Percentiles rank a stretch among this genome's conserved stretches.
These are phyloP conservation scores for Alternaria solani DNA, from an alignment of 2,329 filamentous ascomycete species.

Conservation along the genomic window DNA sequence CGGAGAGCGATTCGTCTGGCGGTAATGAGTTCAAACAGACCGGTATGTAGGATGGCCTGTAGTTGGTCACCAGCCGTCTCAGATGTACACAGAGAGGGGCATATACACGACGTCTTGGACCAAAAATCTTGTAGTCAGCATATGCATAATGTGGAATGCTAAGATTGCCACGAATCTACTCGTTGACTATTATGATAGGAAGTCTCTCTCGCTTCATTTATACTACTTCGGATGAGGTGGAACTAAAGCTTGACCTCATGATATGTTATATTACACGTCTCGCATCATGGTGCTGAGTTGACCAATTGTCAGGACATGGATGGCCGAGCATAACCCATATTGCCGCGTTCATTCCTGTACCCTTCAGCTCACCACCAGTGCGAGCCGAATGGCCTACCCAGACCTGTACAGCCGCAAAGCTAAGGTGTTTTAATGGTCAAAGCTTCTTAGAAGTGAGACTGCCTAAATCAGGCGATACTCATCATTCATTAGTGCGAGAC, in stretches of 20 bases:
- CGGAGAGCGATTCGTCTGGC: background rate
- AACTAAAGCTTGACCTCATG: background rate
- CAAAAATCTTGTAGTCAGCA: background rate
- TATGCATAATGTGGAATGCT: background rate
- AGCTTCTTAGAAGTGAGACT: no score
- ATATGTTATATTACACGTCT: background rate
- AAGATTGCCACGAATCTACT: background rate
- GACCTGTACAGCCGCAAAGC: background rate
- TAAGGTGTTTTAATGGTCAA: no score
- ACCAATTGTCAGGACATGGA: background rate
- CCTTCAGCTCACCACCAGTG: background rate
- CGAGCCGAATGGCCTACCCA: background rate
- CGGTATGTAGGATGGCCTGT: background rate
- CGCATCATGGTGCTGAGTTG: no score
- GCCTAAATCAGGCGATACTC: no score
- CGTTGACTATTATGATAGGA: background rate
- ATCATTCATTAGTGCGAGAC: no score
- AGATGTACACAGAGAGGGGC: background rate
- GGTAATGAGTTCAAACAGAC: background rate
- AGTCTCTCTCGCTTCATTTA: background rate
- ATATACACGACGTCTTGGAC: background rate
- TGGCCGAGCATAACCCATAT: background rate
- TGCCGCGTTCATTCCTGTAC: background rate
- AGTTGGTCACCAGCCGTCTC: background rate
- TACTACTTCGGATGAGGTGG: background rate